Percentiles rank a stretch among this genome's conserved stretches.
Conservation (phyloP, 2,329 filamentous ascomycete species). For the Trichoderma koningiopsis region DNA sequence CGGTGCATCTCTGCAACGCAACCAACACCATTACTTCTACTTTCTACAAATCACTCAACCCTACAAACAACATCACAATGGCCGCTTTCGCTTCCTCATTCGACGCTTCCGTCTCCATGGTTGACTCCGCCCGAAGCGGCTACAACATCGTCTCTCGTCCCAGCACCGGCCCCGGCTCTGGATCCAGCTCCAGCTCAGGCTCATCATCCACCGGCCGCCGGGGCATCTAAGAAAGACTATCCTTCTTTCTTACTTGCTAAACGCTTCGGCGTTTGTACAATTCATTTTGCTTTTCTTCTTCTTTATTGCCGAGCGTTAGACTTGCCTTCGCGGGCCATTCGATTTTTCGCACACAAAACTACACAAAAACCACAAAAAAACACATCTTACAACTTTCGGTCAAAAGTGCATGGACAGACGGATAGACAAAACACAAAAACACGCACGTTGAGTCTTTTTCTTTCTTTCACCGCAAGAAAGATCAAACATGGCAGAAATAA, state of each 20-base stretch:
- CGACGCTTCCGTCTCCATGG: constrained; percentile 37
- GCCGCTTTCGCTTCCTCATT: constrained; percentile 35
- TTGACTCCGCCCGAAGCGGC: constrained; percentile 46
- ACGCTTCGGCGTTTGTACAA: not conserved
- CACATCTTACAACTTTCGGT: not conserved
- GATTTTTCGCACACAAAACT: not conserved
- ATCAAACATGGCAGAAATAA: not conserved
- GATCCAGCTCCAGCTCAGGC: constrained; percentile 20
- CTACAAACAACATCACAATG: constrained; percentile 32
- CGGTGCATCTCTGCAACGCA: not conserved
- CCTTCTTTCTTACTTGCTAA: not conserved
- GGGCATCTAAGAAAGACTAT: constrained; percentile 45
- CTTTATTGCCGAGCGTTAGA: not conserved
- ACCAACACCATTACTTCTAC: not conserved
- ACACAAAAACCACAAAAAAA: not conserved
- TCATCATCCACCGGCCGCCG: constrained; percentile 36
- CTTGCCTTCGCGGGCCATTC: constrained; percentile 1
- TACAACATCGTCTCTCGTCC: constrained; percentile 45
- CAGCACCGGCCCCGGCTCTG: constrained; percentile 30
- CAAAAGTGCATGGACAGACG: constrained; percentile 11
- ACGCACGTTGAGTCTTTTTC: not conserved
- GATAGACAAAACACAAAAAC: constrained; percentile 19
- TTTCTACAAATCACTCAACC: not conserved
- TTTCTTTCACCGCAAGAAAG: not conserved
- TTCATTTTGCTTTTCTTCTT: not conserved